A percentile compares a stretch with the other conserved stretches of the same genome.
These are phyloP conservation scores for Lactifluus piperatus DNA, from an alignment of 768 basidiomycete genomes.

Conservation along the genomic window DNA sequence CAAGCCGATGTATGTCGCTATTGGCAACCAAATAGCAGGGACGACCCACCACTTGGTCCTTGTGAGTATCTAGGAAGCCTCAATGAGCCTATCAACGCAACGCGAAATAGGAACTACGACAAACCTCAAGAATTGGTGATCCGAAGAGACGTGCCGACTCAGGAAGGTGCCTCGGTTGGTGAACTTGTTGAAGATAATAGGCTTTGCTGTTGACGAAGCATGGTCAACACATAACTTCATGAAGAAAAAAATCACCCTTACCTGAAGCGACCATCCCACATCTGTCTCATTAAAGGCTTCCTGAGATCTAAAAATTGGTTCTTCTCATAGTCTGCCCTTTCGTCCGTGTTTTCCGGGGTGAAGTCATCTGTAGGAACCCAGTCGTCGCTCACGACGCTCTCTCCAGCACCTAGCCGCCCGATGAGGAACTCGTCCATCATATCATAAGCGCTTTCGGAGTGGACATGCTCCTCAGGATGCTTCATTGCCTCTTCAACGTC, in stretches of 20 bases:
- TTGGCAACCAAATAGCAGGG: slow-evolving; percentile 87
- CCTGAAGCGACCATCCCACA: slow-evolving; percentile 85
- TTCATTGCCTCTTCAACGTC: slow-evolving; percentile 79
- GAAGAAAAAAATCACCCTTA: slow-evolving; percentile 39
- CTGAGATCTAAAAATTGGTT: slow-evolving; percentile 88
- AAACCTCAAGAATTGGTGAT: slow-evolving; percentile 69
- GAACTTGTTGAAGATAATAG: slow-evolving; percentile 93
- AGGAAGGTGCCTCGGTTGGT: slow-evolving; percentile 85
- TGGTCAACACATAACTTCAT: slow-evolving; percentile 4
- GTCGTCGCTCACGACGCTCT: slow-evolving; percentile 73
- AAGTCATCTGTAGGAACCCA: slow-evolving; percentile 90
- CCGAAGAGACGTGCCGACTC: slow-evolving; percentile 86
- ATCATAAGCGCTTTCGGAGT: slow-evolving; percentile 85
- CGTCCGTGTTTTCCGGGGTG: slow-evolving; percentile 83
- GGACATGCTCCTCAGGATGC: slow-evolving; percentile 72
- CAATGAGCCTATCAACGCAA: background rate
- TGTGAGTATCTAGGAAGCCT: slow-evolving; percentile 51
- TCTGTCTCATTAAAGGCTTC: slow-evolving; percentile 75
- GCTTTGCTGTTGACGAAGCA: slow-evolving; percentile 52
- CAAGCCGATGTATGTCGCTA: slow-evolving; percentile 66
- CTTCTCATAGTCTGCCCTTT: slow-evolving; percentile 72
- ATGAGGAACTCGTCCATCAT: slow-evolving; percentile 86
- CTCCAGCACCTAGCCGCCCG: slow-evolving; percentile 71
- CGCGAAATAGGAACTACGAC: slow-evolving; percentile 17
- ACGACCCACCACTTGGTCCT: slow-evolving; percentile 92